Evolutionary conservation across 2,329 filamentous ascomycete species (phyloP).

Genomic region (Neopestalotiopsis rosae): DNA sequence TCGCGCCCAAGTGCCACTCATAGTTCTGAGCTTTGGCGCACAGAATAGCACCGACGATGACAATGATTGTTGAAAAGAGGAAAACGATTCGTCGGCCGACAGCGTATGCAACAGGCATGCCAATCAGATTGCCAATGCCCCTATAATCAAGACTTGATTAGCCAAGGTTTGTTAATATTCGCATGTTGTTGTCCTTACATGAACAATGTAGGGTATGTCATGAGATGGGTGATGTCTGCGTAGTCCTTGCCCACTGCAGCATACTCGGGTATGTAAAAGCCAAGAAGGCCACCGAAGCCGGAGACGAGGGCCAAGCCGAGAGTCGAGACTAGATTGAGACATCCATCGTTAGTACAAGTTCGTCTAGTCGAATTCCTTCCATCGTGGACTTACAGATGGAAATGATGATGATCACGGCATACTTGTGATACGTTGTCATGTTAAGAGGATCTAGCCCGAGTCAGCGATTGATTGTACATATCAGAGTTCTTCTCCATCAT

Average conservation of each 20-base stretch:
- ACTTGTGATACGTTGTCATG: slow-evolving; percentile 34
- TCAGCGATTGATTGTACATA: not conserved
- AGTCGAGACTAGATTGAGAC: slow-evolving; percentile 40
- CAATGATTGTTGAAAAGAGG: slow-evolving; percentile 34
- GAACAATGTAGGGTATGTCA: slow-evolving; percentile 39
- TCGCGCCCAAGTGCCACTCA: slow-evolving; percentile 42
- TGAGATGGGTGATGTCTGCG: slow-evolving; percentile 44
- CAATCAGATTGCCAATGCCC: slow-evolving; percentile 37
- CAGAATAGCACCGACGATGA: slow-evolving; percentile 34
- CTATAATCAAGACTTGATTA: slow-evolving; percentile 20
- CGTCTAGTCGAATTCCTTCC: too few species aligned
- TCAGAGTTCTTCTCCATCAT: not conserved
- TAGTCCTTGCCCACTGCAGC: slow-evolving; percentile 40
- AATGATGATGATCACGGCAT: slow-evolving; percentile 30
- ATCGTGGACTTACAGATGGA: slow-evolving; percentile 27
- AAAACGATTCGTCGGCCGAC: slow-evolving; percentile 40
- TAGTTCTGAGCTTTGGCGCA: slow-evolving; percentile 35
- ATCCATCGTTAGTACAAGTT: not conserved
- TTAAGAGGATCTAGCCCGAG: slow-evolving; percentile 34
- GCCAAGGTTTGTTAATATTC: accelerated
- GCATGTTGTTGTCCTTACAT: slow-evolving; percentile 13
- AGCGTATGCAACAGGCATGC: slow-evolving; percentile 41
- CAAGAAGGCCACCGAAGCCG: slow-evolving; percentile 46
- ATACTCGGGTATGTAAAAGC: slow-evolving; percentile 47
- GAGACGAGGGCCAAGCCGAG: slow-evolving; percentile 44